Conservation (phyloP, 345 rosid species). For the Cardamine resedifolia region DNA sequence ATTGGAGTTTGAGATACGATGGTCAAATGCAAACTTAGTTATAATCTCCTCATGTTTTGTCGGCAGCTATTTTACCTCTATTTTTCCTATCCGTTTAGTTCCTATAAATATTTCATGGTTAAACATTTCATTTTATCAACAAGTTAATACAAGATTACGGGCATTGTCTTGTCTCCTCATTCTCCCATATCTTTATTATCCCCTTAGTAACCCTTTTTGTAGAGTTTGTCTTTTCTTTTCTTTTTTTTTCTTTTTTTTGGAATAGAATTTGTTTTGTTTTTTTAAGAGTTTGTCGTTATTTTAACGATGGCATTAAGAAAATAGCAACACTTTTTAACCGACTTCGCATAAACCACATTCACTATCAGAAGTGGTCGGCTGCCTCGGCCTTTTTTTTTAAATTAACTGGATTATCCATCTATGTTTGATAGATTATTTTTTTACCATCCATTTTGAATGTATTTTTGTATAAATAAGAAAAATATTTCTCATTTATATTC, state of each 20-base stretch:
- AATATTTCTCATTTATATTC: too few species aligned
- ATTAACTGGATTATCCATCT: not conserved
- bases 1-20: constrained; percentile 4
- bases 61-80: not conserved
- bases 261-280: too few species aligned
- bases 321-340: not conserved
- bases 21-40: constrained; percentile 19
- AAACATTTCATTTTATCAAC: not conserved
- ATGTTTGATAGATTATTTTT: too few species aligned
- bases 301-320: not conserved
- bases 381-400: too few species aligned
- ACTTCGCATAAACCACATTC: not conserved
- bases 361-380: not conserved
- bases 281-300: not conserved
- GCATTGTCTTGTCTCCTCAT: not conserved
- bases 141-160: not conserved
- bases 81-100: not conserved
- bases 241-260: too few species aligned
- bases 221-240: not conserved
- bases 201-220: not conserved
- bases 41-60: constrained; percentile 24
- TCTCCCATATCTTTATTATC: not conserved
- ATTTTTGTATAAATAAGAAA: too few species aligned
- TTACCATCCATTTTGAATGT: too few species aligned
- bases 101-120: not conserved